Conservation (phyloP, 192 early-diverging fungal genomes). For the Geranomyces variabilis region DNA sequence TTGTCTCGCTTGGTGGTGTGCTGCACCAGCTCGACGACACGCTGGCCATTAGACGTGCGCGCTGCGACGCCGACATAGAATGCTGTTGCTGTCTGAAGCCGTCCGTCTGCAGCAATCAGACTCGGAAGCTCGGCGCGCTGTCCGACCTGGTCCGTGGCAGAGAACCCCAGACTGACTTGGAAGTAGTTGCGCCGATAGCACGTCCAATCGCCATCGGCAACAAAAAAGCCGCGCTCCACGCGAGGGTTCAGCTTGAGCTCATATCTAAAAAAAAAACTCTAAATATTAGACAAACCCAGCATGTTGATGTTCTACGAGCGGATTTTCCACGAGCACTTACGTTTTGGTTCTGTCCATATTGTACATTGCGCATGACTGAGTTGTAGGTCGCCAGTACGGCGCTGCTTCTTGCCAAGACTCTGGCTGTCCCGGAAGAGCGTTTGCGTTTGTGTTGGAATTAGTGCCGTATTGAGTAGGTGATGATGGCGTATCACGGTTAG, state of each 20-base stretch:
- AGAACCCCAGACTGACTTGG: conserved; percentile 73
- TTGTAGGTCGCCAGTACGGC: conserved; percentile 18
- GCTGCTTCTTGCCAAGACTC: not conserved
- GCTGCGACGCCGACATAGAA: conserved; percentile 81
- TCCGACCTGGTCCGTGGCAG: conserved; percentile 64
- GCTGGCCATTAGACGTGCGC: conserved; percentile 68
- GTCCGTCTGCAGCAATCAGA: conserved; percentile 75
- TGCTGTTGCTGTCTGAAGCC: conserved; percentile 65
- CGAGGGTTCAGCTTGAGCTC: conserved; percentile 69
- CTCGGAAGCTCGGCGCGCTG: conserved; percentile 61
- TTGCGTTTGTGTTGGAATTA: not conserved
- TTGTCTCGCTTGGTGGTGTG: conserved; percentile 95
- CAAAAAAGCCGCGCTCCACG: conserved; percentile 90
- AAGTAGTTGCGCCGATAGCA: conserved; percentile 97
- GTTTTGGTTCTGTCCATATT: conserved; percentile 21
- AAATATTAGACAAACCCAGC: not conserved
- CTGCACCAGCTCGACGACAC: conserved; percentile 83
- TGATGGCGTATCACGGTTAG: not conserved
- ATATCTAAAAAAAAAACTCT: conserved; percentile 42
- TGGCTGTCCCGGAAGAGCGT: not conserved
- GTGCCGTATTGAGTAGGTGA: not conserved
- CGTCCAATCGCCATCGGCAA: conserved; percentile 87
- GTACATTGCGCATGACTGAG: conserved; percentile 13
- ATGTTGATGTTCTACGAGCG: not conserved
- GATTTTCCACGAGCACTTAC: conserved; percentile 4